Evolutionary conservation across 805 yeast genomes (phyloP), one percentile per base, ranked within the genome.

Genomic region (Priceomyces melissophilus): DNA sequence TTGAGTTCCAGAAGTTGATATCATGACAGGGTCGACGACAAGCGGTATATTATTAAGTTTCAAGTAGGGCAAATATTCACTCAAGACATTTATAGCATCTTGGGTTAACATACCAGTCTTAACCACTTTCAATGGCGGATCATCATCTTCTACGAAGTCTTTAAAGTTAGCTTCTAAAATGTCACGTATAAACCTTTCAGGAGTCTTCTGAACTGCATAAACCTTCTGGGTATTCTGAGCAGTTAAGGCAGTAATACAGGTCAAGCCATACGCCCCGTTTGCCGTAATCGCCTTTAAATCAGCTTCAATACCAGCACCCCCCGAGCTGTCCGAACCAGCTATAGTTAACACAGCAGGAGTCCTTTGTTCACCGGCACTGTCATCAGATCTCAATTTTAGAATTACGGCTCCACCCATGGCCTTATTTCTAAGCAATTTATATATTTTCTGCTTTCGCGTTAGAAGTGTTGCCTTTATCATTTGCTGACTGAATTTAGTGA

Each of bases 231-330:
- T 82, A 53, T 88, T 86, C 54, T 88, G 96, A 5, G 89, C 84
- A 0, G 95, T 87, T 43, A 88, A 61, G 2, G 89, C 90, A 7
- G 89, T 76, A 34, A 86, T 79, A 52, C 89, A 83, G 0, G 90
- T 84, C 58, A 82, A 62, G 0, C 86, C 96, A 53, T 81, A 85
- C 38, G 87, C 87, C 11, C 78, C 77, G 52, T 84, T 86, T 1
- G 85, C 84, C 3, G 84, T 71, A 40, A 87, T 75, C 0, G 96
- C 81, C 62, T 88, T 88, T 30, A 87, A 57, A 57, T 87, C 96
- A 1, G 96, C 96, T 58, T 87, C 96, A 37, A 87, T 81, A 2
- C 96, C 96, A 2, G 96, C 96, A 3, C 96, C 96, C 2, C 96
- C 96, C 9, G 91, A 82, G 33, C 82, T 76, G 57, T 87, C 96